Conservation (phyloP, 768 basidiomycete genomes). For the Phylloporus rhodoxanthus region DNA sequence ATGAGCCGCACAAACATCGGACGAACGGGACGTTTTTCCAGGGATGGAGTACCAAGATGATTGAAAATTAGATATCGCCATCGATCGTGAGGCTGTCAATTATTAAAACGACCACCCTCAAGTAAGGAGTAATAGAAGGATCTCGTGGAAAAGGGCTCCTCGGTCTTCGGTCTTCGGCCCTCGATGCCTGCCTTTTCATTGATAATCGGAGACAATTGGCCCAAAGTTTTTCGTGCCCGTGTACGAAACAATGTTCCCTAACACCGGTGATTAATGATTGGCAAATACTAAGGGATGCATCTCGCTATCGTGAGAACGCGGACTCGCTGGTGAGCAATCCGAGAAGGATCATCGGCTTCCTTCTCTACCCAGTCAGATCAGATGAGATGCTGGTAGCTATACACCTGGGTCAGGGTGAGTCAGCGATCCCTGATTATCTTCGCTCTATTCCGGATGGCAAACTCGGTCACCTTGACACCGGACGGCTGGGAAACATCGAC, state of each 20-base stretch:
- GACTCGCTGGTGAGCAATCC: neutral
- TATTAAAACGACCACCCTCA: neutral
- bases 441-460: neutral
- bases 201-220: neutral
- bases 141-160: neutral
- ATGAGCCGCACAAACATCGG: neutral
- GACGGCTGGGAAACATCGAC: neutral
- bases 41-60: neutral
- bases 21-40: neutral
- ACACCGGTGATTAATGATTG: neutral
- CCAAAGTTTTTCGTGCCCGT: neutral
- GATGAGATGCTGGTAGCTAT: neutral
- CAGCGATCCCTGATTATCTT: neutral
- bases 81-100: neutral
- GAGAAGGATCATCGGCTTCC: neutral
- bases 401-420: neutral
- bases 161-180: neutral
- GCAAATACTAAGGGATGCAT: neutral
- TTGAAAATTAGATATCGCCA: neutral
- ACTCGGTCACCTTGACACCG: neutral
- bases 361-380: neutral
- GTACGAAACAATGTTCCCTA: neutral
- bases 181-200: neutral
- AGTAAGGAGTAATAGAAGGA: neutral
- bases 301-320: neutral